Conservation (phyloP, 495 filamentous ascomycete genomes). For the Penicillium pancosmium region DNA sequence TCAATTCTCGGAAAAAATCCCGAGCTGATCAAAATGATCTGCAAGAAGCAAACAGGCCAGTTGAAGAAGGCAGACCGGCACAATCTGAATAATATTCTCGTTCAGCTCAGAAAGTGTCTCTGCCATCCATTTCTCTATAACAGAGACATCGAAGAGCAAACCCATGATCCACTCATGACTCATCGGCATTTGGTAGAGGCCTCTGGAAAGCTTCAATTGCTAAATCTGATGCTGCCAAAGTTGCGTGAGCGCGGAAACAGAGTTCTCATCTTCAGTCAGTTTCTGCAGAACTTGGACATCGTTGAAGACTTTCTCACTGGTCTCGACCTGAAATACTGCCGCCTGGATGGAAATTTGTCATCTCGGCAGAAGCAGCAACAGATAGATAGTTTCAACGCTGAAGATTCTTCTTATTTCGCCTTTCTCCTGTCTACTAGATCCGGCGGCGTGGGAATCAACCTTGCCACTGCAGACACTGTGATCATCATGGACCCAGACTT, state of each 20-base stretch:
- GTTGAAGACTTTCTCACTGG: slow-evolving; percentile 87
- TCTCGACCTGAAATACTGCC: slow-evolving; percentile 68
- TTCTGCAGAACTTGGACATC: slow-evolving; percentile 83
- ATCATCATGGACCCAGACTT: slow-evolving; percentile 98
- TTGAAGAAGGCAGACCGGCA: slow-evolving; percentile 69
- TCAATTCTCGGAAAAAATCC: slow-evolving; percentile 90
- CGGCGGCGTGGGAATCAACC: slow-evolving; percentile 95
- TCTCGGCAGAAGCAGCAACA: slow-evolving; percentile 87
- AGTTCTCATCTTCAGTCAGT: slow-evolving; percentile 95
- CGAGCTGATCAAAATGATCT: slow-evolving; percentile 83
- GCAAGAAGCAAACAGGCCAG: slow-evolving; percentile 57
- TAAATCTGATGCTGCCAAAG: slow-evolving; percentile 90
- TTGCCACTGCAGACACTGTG: slow-evolving; percentile 96
- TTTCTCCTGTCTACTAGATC: slow-evolving; percentile 93
- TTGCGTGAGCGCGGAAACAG: slow-evolving; percentile 86
- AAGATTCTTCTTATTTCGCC: slow-evolving; percentile 77
- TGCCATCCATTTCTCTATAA: slow-evolving; percentile 97
- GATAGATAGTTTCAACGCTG: slow-evolving; percentile 92
- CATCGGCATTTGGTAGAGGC: slow-evolving; percentile 87
- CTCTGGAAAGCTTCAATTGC: slow-evolving; percentile 82
- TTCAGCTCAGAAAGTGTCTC: slow-evolving; percentile 93
- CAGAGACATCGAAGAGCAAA: slow-evolving; percentile 80
- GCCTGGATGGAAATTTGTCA: slow-evolving; percentile 81
- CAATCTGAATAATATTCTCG: slow-evolving; percentile 88
- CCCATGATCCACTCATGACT: slow-evolving; percentile 48